Percentiles rank a stretch among this genome's conserved stretches.
Evolutionary conservation across 176 grass and related monocot species (phyloP).

Genomic region (Aegilops sharonensis): DNA sequence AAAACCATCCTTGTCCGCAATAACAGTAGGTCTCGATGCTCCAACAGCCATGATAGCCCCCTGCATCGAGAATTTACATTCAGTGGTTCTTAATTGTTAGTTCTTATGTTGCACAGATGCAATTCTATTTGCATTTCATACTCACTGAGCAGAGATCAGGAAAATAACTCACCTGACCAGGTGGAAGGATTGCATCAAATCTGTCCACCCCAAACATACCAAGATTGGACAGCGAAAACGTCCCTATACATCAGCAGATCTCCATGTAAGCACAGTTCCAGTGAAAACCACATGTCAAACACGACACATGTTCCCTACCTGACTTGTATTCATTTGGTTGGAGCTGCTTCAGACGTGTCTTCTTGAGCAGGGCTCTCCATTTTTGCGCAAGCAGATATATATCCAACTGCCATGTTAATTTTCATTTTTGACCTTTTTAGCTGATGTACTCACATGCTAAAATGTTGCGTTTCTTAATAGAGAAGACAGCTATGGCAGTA

Average conservation of each 20-base stretch:
- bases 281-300: not conserved
- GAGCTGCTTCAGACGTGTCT: conserved; percentile 80
- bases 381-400: conserved; percentile 80
- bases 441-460: not conserved
- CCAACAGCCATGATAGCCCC: conserved; percentile 99
- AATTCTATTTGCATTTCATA: conserved; percentile 8
- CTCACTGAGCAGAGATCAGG: not conserved
- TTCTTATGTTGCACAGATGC: conserved; percentile 2
- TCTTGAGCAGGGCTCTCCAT: conserved; percentile 88
- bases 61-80: conserved; percentile 40
- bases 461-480: not conserved
- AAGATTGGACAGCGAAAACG: conserved; percentile 91
- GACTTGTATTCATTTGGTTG: conserved; percentile 79
- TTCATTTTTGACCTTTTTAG: conserved; percentile 13
- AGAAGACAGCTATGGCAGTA: not conserved
- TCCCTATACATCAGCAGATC: conserved; percentile 50
- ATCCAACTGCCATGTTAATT: conserved; percentile 61
- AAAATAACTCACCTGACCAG: conserved; percentile 75
- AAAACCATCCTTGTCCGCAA: conserved; percentile 71
- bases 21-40: conserved; percentile 68
- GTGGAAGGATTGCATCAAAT: conserved; percentile 98
- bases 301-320: conserved; percentile 36
- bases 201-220: conserved; percentile 97
- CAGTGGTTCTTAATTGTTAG: not conserved
- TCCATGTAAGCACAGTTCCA: conserved; percentile 22